These are phyloP conservation scores for Mayamaea pseudoterrestris DNA, from an alignment of 108 stramenopile genomes.

Conservation along the genomic window DNA sequence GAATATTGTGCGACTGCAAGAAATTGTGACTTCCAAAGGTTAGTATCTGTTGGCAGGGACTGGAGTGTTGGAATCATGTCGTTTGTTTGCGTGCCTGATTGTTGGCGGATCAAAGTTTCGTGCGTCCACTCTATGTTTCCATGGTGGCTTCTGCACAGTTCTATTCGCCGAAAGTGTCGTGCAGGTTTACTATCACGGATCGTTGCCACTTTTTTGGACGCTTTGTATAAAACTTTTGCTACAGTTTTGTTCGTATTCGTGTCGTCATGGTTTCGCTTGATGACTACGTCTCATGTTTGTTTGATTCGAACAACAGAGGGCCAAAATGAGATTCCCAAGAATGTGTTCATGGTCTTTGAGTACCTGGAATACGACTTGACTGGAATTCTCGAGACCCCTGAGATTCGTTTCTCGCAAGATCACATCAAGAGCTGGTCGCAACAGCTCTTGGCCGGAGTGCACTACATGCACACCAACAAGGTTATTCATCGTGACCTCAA, in stretches of 20 bases:
- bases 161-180: constrained; percentile 56
- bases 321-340: constrained; percentile 67
- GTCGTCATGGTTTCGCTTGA: background rate
- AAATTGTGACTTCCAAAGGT: constrained; percentile 90
- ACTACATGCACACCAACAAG: constrained; percentile 90
- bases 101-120: constrained; percentile 61
- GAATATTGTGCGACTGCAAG: constrained; percentile 82
- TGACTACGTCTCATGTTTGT: constrained; percentile 7
- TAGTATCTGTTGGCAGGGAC: constrained; percentile 11
- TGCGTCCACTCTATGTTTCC: constrained; percentile 33
- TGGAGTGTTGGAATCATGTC: constrained; percentile 6
- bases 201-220: constrained; percentile 16
- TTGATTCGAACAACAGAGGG: constrained; percentile 13
- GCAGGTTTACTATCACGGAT: constrained; percentile 53
- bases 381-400: constrained; percentile 70
- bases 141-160: constrained; percentile 69
- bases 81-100: background rate
- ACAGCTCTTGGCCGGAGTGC: constrained; percentile 82
- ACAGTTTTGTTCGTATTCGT: constrained; percentile 2
- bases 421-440: constrained; percentile 86
- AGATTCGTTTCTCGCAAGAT: constrained; percentile 72
- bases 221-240: constrained; percentile 20
- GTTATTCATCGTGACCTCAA: constrained; percentile 93
- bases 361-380: constrained; percentile 87
- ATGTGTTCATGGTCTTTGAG: constrained; percentile 94